These are phyloP conservation scores for Malassezia slooffiae DNA, from an alignment of 1,284 basidiomycete species.

Conservation along the genomic window DNA sequence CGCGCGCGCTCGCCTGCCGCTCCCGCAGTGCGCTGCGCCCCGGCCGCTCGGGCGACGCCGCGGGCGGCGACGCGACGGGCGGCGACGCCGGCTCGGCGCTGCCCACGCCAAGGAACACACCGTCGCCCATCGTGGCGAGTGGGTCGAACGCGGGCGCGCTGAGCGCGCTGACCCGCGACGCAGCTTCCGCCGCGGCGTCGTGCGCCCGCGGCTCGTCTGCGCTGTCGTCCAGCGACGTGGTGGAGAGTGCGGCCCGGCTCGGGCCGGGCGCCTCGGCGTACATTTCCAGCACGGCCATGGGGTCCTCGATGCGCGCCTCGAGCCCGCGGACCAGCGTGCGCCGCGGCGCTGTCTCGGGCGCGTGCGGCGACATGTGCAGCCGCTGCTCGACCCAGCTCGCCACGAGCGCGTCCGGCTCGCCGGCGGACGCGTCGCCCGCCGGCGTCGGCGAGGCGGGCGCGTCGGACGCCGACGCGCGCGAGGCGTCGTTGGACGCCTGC, in stretches of 20 bases:
- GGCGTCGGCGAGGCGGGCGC: too few species aligned
- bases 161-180: conserved; percentile 16
- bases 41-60: not conserved
- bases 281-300: conserved; percentile 1
- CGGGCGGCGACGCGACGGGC: conserved; percentile 6
- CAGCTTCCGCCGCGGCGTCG: not conserved
- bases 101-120: conserved; percentile 27
- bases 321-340: not conserved
- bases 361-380: not conserved
- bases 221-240: conserved; percentile 7
- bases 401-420: not conserved
- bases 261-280: not conserved
- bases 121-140: conserved; percentile 33
- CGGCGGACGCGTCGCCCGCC: too few species aligned
- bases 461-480: too few species aligned
- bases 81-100: conserved; percentile 12
- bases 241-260: conserved; percentile 1
- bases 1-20: not conserved
- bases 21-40: too few species aligned
- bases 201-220: conserved; percentile 11
- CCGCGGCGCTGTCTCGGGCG: too few species aligned
- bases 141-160: conserved; percentile 25
- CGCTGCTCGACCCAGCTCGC: conserved; percentile 8
- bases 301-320: conserved; percentile 11
- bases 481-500: too few species aligned